Evolutionary conservation across 331 rosid genomes (phyloP).

Genomic region (Telfairia occidentalis): DNA sequence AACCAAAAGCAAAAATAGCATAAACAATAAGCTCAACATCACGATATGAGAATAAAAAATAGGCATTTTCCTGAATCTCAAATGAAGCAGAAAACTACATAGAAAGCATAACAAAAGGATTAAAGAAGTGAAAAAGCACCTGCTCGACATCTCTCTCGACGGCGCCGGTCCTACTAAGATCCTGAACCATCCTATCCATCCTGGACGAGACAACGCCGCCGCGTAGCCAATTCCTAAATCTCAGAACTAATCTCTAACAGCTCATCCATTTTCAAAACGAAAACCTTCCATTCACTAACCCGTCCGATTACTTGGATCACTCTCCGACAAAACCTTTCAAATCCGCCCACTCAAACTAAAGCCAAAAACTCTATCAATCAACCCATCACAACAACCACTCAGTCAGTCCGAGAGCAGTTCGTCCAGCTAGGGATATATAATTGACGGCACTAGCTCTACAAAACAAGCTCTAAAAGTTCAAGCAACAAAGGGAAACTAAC

Average conservation of each 20-base stretch:
- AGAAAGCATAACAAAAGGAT: conserved; percentile 8
- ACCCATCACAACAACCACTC: conserved; percentile 28
- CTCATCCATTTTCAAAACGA: conserved; percentile 47
- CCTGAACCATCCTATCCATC: conserved; percentile 76
- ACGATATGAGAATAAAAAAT: neutral
- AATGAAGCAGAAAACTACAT: conserved; percentile 1
- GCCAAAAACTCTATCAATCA: conserved; percentile 27
- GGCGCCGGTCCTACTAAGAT: conserved; percentile 79
- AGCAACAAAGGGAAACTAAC: conserved; percentile 5
- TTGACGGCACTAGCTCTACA: conserved; percentile 14
- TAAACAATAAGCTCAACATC: neutral
- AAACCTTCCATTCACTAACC: conserved; percentile 61
- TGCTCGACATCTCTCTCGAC: conserved; percentile 92
- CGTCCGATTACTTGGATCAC: conserved; percentile 20
- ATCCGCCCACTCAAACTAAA: conserved; percentile 26
- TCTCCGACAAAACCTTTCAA: conserved; percentile 27
- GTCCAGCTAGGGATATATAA: conserved; percentile 22
- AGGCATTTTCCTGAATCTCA: neutral
- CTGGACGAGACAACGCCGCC: conserved; percentile 34
- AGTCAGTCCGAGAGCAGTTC: conserved; percentile 15
- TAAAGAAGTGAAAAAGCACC: conserved; percentile 31
- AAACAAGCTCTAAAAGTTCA: conserved; percentile 16
- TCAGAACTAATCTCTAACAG: conserved; percentile 27
- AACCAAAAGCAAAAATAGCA: neutral
- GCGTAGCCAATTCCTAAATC: conserved; percentile 39